Evolutionary conservation across 768 basidiomycete genomes (phyloP), one percentile per base, ranked within the genome.

Genomic region (Lentinula sp.): DNA sequence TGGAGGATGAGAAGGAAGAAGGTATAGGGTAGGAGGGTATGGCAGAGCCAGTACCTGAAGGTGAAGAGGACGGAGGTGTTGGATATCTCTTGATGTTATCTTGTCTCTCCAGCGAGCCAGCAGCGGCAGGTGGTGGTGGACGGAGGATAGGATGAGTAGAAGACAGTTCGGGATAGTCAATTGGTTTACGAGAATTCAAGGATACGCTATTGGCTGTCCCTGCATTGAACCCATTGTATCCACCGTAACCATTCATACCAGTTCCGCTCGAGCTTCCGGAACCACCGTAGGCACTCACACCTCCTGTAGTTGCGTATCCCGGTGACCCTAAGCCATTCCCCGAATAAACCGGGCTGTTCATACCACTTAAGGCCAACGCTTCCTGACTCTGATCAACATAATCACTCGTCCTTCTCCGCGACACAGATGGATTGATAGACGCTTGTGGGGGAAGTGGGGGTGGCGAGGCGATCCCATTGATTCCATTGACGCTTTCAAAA

Each of bases 371-470:
- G 4, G 86, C 82, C 35, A 85, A 69, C 4, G 86, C 82, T 67
- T 88, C 81, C 66, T 86, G 85, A 5, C 86, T 83, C 67, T 89
- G 92, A 70, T 94, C 91, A 51, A 92, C 75, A 67, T 86, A 93
- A 64, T 94, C 91, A 64, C 84, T 89, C 21, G 55, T 56, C 59
- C 90, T 84, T 60, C 91, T 81, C 5, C 90, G 80, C 4, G 93
- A 77, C 5, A 89, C 80, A 16, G 88, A 87, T 31, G 88, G 85
- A 65, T 92, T 92, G 63, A 93, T 86, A 32, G 93, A 92, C 9
- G 91, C 92, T 70, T 85, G 88, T 1, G 94, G 93, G 8, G 92
- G 94, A 0, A 89, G 80, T 0, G 89, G 88, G 1, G 94, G 93
- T 10, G 92, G 94, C 0, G 89, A 81, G 0, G 89, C 76, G 34